Evolutionary conservation across 257 asterid species (phyloP).

Genomic region (Solanum chiquidenum): DNA sequence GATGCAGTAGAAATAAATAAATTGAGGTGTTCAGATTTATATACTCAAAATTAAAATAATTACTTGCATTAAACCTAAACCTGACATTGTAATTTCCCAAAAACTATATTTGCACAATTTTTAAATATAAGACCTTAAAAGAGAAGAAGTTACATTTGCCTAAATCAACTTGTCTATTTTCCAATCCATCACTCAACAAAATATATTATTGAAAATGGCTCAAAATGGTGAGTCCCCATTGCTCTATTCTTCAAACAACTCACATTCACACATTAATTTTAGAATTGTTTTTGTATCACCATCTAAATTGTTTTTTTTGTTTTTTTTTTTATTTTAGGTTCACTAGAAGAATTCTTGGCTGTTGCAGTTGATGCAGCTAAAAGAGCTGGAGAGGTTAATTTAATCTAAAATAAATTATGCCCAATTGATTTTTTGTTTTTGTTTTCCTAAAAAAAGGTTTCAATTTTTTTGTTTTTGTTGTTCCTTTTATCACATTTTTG

Average conservation of each 20-base stretch:
- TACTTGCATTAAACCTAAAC: neutral
- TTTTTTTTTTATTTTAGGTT: conserved; percentile 18
- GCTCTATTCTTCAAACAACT: neutral
- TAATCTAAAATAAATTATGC: neutral
- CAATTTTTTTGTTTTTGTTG: neutral
- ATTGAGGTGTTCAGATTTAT: neutral
- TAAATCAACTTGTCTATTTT: neutral
- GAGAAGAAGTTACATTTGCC: too few species aligned
- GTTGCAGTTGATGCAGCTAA: conserved; percentile 61
- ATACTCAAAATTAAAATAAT: too few species aligned
- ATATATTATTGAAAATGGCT: neutral
- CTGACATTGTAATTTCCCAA: neutral
- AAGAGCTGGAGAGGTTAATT: conserved; percentile 61
- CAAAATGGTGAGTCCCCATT: neutral
- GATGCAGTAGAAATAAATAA: too few species aligned
- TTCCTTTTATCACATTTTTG: neutral
- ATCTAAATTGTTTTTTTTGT: neutral
- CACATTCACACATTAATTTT: neutral
- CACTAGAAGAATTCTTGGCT: conserved; percentile 46
- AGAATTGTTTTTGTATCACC: neutral
- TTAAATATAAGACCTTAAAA: too few species aligned
- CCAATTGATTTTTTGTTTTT: neutral
- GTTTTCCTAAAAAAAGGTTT: neutral
- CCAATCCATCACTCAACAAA: neutral
- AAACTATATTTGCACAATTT: neutral